Evolutionary conservation across 1,284 basidiomycete species (phyloP).

Genomic region (Pseudozyma flocculosa): DNA sequence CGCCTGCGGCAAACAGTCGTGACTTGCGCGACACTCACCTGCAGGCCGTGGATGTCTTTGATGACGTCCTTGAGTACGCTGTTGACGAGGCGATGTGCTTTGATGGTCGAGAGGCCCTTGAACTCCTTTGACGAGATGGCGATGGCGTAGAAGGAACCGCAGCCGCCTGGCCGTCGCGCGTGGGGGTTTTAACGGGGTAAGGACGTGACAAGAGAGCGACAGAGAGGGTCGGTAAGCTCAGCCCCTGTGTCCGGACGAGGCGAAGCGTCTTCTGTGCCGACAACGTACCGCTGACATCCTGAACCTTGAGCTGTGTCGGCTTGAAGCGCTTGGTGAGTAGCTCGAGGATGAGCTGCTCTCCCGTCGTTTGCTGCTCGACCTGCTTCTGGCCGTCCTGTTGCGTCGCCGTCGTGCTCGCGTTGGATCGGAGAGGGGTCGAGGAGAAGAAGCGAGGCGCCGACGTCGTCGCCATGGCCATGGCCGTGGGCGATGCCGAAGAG

Average conservation of each 20-base stretch:
- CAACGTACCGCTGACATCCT: conserved; percentile 61
- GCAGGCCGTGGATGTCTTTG: conserved; percentile 85
- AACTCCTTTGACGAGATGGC: conserved; percentile 80
- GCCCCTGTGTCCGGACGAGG: too few relatives aligned
- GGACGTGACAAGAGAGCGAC: not conserved
- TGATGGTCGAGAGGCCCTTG: conserved; percentile 80
- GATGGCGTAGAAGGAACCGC: conserved; percentile 94
- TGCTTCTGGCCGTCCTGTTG: too few relatives aligned
- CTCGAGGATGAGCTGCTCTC: conserved; percentile 63
- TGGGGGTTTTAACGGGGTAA: too few relatives aligned
- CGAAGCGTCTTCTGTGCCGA: too few relatives aligned
- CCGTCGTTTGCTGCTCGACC: conserved; percentile 1
- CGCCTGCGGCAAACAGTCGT: not conserved
- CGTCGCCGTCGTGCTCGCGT: not conserved
- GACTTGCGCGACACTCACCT: conserved; percentile 66
- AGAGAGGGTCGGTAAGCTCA: too few relatives aligned
- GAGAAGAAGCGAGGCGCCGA: too few relatives aligned
- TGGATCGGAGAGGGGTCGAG: not conserved
- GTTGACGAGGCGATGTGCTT: conserved; percentile 92
- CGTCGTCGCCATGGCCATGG: too few relatives aligned
- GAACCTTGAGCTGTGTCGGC: conserved; percentile 61
- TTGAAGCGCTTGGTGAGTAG: conserved; percentile 74
- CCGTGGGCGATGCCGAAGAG: too few relatives aligned
- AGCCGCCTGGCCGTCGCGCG: too few relatives aligned
- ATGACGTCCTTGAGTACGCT: conserved; percentile 86